These are phyloP conservation scores for Acanthamoeba royreba DNA, from an alignment of 208 protist genomes.

Conservation along the genomic window DNA sequence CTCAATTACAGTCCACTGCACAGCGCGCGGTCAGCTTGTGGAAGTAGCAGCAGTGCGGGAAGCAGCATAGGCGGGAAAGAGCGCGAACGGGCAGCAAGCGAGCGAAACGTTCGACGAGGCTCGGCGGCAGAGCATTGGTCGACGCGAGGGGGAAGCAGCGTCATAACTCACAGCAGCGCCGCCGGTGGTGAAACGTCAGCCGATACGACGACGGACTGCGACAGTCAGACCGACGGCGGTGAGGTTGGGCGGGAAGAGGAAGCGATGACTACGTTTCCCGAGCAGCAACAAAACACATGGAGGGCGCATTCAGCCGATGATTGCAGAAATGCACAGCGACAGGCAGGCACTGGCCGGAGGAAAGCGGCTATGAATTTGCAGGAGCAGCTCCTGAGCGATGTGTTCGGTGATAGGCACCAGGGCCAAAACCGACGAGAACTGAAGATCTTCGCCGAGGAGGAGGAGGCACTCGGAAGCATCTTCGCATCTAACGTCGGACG, in stretches of 20 bases:
- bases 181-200: too few relatives aligned
- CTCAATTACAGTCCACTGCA: background rate
- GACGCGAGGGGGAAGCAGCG: too few relatives aligned
- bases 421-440: background rate
- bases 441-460: slow-evolving; percentile 24
- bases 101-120: background rate
- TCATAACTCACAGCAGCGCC: too few relatives aligned
- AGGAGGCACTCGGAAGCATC: background rate
- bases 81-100: background rate
- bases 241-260: too few relatives aligned
- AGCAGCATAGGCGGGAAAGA: background rate
- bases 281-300: too few relatives aligned
- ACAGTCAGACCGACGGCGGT: too few relatives aligned
- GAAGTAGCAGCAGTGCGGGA: background rate
- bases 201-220: too few relatives aligned
- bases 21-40: background rate
- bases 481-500: background rate
- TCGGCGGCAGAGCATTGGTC: background rate
- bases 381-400: slow-evolving; percentile 18
- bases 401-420: background rate
- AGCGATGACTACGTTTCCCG: too few relatives aligned
- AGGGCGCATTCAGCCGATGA: too few relatives aligned
- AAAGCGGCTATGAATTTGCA: background rate
- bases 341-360: background rate
- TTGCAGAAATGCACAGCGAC: background rate